A percentile compares a stretch with the other conserved stretches of the same genome.
These are phyloP conservation scores for Oxyria digyna DNA, from an alignment of 148 eudicot genomes.

Conservation along the genomic window DNA sequence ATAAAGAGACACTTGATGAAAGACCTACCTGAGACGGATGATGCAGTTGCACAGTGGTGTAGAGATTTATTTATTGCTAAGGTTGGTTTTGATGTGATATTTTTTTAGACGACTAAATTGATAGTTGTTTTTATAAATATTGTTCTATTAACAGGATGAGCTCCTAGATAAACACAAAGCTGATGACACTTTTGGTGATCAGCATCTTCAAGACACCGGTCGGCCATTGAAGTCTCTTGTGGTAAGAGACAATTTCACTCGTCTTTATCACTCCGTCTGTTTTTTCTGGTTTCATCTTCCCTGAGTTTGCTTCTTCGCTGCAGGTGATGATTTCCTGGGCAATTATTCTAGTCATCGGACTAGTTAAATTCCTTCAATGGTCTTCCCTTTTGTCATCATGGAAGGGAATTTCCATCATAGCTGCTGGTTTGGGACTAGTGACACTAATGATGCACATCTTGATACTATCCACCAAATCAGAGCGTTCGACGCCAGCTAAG, in stretches of 20 bases:
- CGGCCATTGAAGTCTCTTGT: constrained; percentile 73
- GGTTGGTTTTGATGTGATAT: constrained; percentile 23
- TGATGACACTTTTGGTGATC: constrained; percentile 50
- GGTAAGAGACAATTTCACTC: no score
- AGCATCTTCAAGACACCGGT: constrained; percentile 32
- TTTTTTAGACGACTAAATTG: background rate
- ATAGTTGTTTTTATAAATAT: background rate
- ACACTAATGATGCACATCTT: constrained; percentile 68
- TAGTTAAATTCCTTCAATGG: constrained; percentile 43
- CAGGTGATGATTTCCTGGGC: constrained; percentile 67
- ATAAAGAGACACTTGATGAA: constrained; percentile 68
- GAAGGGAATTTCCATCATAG: constrained; percentile 58
- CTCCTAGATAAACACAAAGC: constrained; percentile 64
- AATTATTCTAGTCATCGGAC: constrained; percentile 29
- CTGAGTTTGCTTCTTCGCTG: constrained; percentile 5
- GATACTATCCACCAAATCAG: constrained; percentile 71
- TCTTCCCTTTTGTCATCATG: constrained; percentile 65
- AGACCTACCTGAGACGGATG: constrained; percentile 80
- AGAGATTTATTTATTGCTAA: constrained; percentile 70
- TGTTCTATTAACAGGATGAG: constrained; percentile 40
- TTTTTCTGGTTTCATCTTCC: background rate
- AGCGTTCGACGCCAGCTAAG: constrained; percentile 70
- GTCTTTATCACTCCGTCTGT: background rate
- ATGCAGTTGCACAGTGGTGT: constrained; percentile 94
- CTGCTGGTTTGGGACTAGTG: constrained; percentile 31